Evolutionary conservation across 1,139 yeast species (phyloP).

Genomic region (Kodamaea plutei): DNA sequence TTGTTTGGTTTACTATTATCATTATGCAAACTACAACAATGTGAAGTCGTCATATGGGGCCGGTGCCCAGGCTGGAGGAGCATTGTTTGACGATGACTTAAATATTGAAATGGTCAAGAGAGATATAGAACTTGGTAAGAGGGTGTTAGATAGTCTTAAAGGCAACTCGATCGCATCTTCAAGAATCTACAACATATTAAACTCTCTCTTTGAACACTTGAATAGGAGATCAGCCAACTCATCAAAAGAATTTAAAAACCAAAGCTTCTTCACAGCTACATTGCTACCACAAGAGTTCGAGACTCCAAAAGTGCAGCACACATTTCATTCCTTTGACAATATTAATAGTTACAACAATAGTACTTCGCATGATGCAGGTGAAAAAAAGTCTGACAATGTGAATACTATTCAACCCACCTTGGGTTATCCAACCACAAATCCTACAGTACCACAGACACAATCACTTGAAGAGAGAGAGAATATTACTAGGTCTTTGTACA

Average conservation of each 20-base stretch:
- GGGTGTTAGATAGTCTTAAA: slow-evolving; percentile 66
- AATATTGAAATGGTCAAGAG: slow-evolving; percentile 64
- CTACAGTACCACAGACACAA: background rate
- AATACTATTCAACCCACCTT: background rate
- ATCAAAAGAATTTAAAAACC: slow-evolving; percentile 16
- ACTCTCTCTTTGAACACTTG: slow-evolving; percentile 77
- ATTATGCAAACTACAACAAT: slow-evolving; percentile 50
- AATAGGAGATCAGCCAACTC: slow-evolving; percentile 59
- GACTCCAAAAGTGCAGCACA: slow-evolving; percentile 19
- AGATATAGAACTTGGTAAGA: slow-evolving; percentile 80
- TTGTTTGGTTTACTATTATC: slow-evolving; percentile 78
- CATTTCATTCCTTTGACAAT: slow-evolving; percentile 32
- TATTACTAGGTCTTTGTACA: no score
- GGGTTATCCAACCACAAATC: background rate
- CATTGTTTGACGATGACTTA: slow-evolving; percentile 54
- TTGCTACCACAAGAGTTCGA: slow-evolving; percentile 6
- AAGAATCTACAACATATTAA: slow-evolving; percentile 74
- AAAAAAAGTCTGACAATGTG: background rate
- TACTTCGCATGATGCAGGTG: no score
- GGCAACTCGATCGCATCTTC: slow-evolving; percentile 75
- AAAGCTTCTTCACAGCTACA: slow-evolving; percentile 4
- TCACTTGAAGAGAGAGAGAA: no score
- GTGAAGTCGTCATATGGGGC: slow-evolving; percentile 10
- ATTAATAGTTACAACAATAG: no score
- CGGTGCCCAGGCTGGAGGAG: slow-evolving; percentile 44